A percentile compares a stretch with the other conserved stretches of the same genome.
phyloP scores from a whole-genome alignment of 306 rosid genomes.

The Malus sieversii region DNA sequence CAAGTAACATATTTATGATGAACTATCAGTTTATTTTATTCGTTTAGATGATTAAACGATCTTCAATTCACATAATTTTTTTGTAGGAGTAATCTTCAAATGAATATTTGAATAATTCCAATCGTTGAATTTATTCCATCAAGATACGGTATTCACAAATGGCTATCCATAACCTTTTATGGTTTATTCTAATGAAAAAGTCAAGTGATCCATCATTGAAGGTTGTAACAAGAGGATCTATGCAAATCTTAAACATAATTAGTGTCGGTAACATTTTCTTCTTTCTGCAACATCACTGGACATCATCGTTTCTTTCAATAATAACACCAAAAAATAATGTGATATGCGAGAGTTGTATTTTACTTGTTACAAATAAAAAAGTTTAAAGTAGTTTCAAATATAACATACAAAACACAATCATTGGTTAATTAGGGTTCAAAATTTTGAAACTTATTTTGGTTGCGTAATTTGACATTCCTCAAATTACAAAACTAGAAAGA shows the following conservation, averaged over 20 bases:
- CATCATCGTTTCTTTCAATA: no score
- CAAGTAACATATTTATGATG: no score
- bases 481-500: neutral
- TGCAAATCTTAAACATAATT: constrained; percentile 11
- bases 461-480: neutral
- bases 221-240: constrained; percentile 5
- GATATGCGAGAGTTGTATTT: rapidly evolving
- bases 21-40: no score
- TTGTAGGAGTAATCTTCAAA: no score
- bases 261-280: constrained; percentile 30
- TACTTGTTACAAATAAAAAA: neutral
- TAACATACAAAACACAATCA: neutral
- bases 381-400: neutral
- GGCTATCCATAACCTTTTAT: neutral
- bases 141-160: no score
- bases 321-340: neutral
- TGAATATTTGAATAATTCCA: no score
- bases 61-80: no score
- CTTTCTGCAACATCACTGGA: neutral
- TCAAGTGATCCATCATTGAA: constrained; percentile 10
- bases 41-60: no score
- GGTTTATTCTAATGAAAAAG: constrained; percentile 16
- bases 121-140: no score
- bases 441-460: neutral
- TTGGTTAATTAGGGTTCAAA: neutral